Evolutionary conservation across 108 stramenopile species (phyloP).

Genomic region (Cyclostephanos tholiformis): DNA sequence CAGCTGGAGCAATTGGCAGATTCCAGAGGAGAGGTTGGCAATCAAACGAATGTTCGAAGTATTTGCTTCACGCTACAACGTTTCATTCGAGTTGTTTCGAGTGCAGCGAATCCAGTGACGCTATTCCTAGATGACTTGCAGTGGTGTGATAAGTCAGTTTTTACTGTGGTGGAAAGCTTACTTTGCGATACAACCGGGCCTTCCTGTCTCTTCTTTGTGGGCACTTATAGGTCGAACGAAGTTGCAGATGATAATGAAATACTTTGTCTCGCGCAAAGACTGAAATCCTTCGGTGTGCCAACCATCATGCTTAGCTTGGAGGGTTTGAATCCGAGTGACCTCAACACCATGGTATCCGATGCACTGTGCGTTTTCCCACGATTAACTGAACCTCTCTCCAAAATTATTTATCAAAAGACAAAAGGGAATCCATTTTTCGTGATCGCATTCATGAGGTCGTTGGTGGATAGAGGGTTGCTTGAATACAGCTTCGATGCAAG

Average conservation of each 20-base stretch:
- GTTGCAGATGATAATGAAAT: constrained; percentile 29
- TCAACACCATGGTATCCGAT: constrained; percentile 1
- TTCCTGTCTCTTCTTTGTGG: constrained; percentile 40
- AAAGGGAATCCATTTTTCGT: constrained; percentile 42
- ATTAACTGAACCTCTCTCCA: constrained; percentile 7
- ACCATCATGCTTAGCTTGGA: constrained; percentile 9
- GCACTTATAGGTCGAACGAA: constrained; percentile 33
- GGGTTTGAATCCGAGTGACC: constrained; percentile 30
- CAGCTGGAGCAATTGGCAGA: not conserved
- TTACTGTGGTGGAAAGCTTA: constrained; percentile 34
- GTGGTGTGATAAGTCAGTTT: constrained; percentile 35
- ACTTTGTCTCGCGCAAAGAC: constrained; percentile 17
- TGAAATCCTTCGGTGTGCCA: constrained; percentile 15
- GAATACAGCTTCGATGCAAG: constrained; percentile 14
- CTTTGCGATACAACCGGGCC: constrained; percentile 23
- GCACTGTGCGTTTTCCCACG: constrained; percentile 12
- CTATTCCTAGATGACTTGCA: constrained; percentile 41
- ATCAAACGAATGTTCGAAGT: constrained; percentile 31
- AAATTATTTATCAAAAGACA: constrained; percentile 30
- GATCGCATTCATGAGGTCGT: constrained; percentile 29
- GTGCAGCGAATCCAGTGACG: constrained; percentile 11
- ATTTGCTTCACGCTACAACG: constrained; percentile 38
- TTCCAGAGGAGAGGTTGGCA: not conserved
- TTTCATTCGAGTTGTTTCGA: no score
- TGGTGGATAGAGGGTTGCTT: constrained; percentile 24